These are phyloP conservation scores for Coccinonectria pachysandricola DNA, from an alignment of 2,329 filamentous ascomycete species.

Conservation along the genomic window DNA sequence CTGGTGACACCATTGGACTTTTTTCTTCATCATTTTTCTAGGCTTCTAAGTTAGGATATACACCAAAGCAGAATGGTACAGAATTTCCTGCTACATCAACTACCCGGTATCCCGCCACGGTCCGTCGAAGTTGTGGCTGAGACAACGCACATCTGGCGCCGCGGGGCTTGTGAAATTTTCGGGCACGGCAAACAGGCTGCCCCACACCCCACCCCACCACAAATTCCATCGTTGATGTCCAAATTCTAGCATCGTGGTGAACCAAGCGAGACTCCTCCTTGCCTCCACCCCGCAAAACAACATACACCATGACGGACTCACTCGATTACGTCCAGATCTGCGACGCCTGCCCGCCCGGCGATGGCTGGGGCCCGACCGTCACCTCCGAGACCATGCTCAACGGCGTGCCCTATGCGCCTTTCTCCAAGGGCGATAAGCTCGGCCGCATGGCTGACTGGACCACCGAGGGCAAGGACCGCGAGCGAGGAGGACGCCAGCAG, in stretches of 20 bases:
- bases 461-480: conserved; percentile 75
- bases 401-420: conserved; percentile 93
- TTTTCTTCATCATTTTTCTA: no score
- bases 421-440: conserved; percentile 97
- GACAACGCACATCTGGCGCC: conserved; percentile 13
- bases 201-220: conserved; percentile 31
- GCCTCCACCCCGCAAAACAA: conserved; percentile 9
- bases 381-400: conserved; percentile 81
- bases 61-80: no score
- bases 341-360: conserved; percentile 60
- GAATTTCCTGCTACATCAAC: no score
- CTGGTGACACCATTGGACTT: no score
- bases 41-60: no score
- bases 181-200: conserved; percentile 12
- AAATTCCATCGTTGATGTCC: conserved; percentile 27
- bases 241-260: conserved; percentile 24
- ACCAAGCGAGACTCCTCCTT: conserved; percentile 13
- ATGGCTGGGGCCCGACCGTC: conserved; percentile 79
- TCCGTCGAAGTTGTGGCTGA: conserved; percentile 11
- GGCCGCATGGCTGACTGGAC: conserved; percentile 99
- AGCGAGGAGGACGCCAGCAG: conserved; percentile 69
- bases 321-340: conserved; percentile 54
- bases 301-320: conserved; percentile 39
- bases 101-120: no score
- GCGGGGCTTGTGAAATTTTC: conserved; percentile 24